phyloP scores from a whole-genome alignment of 768 basidiomycete species.

The Cubamyces sp. region DNA sequence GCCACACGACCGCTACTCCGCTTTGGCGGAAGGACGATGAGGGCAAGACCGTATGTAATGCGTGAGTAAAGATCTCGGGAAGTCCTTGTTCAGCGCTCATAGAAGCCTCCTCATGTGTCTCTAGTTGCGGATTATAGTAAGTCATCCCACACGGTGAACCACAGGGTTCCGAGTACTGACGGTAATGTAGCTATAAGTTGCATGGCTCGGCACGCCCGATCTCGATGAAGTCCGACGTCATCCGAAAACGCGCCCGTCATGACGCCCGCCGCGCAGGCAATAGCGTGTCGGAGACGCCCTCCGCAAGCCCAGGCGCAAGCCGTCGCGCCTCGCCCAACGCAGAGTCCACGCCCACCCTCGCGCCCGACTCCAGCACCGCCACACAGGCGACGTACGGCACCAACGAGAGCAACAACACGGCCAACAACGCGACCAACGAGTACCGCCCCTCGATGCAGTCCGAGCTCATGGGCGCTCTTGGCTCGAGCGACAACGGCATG shows the following conservation, averaged over 20 bases:
- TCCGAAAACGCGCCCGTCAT: slow-evolving; percentile 84
- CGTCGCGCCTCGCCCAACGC: slow-evolving; percentile 69
- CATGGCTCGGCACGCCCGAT: slow-evolving; percentile 86
- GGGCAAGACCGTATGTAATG: slow-evolving; percentile 90
- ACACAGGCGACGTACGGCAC: slow-evolving; percentile 57
- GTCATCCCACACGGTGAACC: slow-evolving; percentile 30
- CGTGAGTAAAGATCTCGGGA: slow-evolving; percentile 53
- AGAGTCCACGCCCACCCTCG: slow-evolving; percentile 64
- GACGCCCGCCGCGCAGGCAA: slow-evolving; percentile 65
- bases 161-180: slow-evolving; percentile 17
- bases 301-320: slow-evolving; percentile 74
- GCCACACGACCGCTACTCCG: slow-evolving; percentile 87
- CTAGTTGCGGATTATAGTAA: slow-evolving; percentile 78
- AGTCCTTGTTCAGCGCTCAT: slow-evolving; percentile 23
- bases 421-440: slow-evolving; percentile 41
- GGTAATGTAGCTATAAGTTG: slow-evolving; percentile 63
- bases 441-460: slow-evolving; percentile 46
- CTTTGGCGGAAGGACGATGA: slow-evolving; percentile 92
- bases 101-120: slow-evolving; percentile 17
- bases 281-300: slow-evolving; percentile 67
- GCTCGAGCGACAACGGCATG: slow-evolving; percentile 31
- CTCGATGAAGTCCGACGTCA: slow-evolving; percentile 90
- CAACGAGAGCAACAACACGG: slow-evolving; percentile 18
- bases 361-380: slow-evolving; percentile 60
- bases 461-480: slow-evolving; percentile 55